These are phyloP conservation scores for Thalassia testudinum DNA, from an alignment of 116 monocot species.

Conservation along the genomic window DNA sequence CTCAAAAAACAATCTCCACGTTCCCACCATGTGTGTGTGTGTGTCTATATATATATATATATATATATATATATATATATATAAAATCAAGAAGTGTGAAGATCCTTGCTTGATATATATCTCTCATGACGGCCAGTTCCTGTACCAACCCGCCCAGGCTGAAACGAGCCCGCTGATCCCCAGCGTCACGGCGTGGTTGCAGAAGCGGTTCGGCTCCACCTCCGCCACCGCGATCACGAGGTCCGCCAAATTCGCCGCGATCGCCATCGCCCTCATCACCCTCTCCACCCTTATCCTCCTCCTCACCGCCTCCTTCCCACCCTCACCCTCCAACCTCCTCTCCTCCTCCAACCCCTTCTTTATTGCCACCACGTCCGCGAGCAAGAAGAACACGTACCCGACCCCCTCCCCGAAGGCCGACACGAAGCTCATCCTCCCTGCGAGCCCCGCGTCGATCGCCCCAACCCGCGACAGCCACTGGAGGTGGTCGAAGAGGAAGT, in stretches of 20 bases:
- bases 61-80: too few species aligned
- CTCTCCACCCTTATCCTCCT: constrained; percentile 42
- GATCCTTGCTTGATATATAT: too few species aligned
- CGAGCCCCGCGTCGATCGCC: constrained; percentile 39
- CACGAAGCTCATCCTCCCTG: constrained; percentile 61
- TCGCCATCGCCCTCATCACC: constrained; percentile 81
- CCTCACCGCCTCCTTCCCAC: constrained; percentile 2
- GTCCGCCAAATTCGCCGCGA: constrained; percentile 84
- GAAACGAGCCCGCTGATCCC: constrained; percentile 91
- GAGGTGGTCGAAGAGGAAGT: constrained; percentile 99
- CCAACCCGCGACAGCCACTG: constrained; percentile 71
- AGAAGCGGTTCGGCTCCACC: constrained; percentile 80
- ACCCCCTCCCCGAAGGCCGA: constrained; percentile 84
- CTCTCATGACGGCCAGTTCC: constrained; percentile 64
- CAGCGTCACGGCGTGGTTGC: constrained; percentile 67
- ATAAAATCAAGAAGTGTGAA: too few species aligned
- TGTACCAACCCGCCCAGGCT: constrained; percentile 96
- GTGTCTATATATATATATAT: too few species aligned
- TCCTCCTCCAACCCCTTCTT: constrained; percentile 28
- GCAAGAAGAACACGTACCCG: constrained; percentile 80
- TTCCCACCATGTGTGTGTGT: too few species aligned
- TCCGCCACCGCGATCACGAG: constrained; percentile 76
- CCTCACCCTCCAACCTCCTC: constrained; percentile 9
- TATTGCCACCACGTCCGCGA: constrained; percentile 51
- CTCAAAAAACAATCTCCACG: too few species aligned